Evolutionary conservation across 1,284 basidiomycete species (phyloP), one percentile per base, ranked within the genome.

Genomic region (Afroboletus lepidellus): DNA sequence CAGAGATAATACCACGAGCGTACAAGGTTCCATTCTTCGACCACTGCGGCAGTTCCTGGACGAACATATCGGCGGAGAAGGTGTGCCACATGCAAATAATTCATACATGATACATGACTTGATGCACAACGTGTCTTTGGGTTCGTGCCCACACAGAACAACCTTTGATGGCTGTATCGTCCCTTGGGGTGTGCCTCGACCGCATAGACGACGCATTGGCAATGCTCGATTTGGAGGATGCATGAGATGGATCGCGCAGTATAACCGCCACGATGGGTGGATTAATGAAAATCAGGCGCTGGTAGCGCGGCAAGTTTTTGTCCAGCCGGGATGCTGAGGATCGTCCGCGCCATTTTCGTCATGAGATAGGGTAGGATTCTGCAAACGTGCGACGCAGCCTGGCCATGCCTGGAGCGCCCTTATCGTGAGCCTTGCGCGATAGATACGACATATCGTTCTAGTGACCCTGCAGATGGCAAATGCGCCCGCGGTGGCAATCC

Each of bases 201-300:
- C 65, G 65, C 51, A 60, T 67, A 41, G 53, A 65, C n/a, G 16
- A 37, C 51, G 66, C 66, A 36, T 37, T 70, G 16, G 37, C 30
- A 36, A 48, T 9, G 27, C 55, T 70, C 25, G 46, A 57, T 48
- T 23, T 46, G 27, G n/a, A 12, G 16, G 37, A 49, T 20, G n/a
- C 21, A 15, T 39, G 37, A 39, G 15, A 11, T 18, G 25, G n/a
- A 45, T 12, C 2, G 48, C 46, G 51, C 38, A 21, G 47, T 47
- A 52, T 25, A 3, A 3, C 50, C 48, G 50, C 46, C 38, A 29
- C 16, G 21, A 29, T 5, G 23, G 27, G n/a, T 30, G 46, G 38
- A 48, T 63, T 45, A 61, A 65, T 63, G 55, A 58, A 59, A 18
- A 43, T 55, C 46, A 23, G 32, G 24, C n/a, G 41, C 45, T 25